Conservation (phyloP, 2,329 filamentous ascomycete genomes). For the Verticillium zaregamsianum region DNA sequence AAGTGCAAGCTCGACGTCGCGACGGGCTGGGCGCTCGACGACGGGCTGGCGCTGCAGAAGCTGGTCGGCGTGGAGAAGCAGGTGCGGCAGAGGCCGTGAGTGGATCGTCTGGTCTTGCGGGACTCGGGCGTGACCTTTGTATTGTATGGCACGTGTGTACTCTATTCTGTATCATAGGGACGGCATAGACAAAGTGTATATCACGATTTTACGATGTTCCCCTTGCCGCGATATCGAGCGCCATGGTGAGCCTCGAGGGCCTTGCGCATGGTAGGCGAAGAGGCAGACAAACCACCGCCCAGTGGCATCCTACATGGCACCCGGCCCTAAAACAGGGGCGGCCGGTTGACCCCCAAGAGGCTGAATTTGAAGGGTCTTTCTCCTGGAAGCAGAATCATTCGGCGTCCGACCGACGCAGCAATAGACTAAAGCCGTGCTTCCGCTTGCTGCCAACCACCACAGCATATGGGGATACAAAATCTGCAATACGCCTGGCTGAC, state of each 20-base stretch:
- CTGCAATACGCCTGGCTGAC: too few relatives aligned
- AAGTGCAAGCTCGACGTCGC: constrained; percentile 55
- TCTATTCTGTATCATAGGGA: not conserved
- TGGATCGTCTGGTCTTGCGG: not conserved
- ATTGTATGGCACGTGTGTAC: not conserved
- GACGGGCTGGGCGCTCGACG: constrained; percentile 54
- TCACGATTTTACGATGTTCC: not conserved
- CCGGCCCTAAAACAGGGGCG: too few relatives aligned
- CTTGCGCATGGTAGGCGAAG: too few relatives aligned
- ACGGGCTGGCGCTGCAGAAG: constrained; percentile 54
- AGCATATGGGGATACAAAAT: too few relatives aligned
- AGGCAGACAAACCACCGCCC: too few relatives aligned
- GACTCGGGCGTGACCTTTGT: not conserved
- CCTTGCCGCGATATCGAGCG: not conserved
- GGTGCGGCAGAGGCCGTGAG: not conserved
- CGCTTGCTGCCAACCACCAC: too few relatives aligned
- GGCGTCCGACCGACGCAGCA: too few relatives aligned
- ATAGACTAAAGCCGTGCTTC: too few relatives aligned
- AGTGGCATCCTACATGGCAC: too few relatives aligned
- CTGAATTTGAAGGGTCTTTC: too few relatives aligned
- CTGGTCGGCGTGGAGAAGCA: constrained; percentile 34
- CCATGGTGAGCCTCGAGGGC: not conserved
- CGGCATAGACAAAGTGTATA: not conserved
- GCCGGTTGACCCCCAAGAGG: too few relatives aligned
- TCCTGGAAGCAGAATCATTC: too few relatives aligned